Evolutionary conservation across 2,329 filamentous ascomycete species (phyloP), one percentile per base, ranked within the genome.

Genomic region (Aspergillus tubingensis): DNA sequence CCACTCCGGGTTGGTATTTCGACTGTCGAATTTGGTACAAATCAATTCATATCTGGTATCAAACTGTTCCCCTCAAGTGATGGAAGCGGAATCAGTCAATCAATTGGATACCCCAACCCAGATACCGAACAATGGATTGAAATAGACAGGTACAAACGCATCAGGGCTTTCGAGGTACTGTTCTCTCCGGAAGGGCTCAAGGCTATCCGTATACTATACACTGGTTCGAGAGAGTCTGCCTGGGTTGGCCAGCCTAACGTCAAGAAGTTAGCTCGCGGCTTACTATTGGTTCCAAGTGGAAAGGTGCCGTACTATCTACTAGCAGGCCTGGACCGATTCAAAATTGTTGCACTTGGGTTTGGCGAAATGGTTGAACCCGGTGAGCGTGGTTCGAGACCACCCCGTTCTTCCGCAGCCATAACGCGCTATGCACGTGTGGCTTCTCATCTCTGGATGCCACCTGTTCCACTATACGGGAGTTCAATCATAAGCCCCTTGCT

Each of bases 141-240:
- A 3, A 25, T 58, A 30, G 54, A 59, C 10, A 25, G 23, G 5
- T 27, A 10, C 8, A 23, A 32, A 13, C 25, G 25, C 3, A 5
- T 53, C 1, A 21, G 39, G 48, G 30, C 41, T 7, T 10, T 62
- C 13, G 15, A 10, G 5, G 21, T 64, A 30, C 52, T 57, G 0
- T 60, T 65, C n/a, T 57, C 39, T 19, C 27, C 57, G 0, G 50
- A 62, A 27, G 61, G 59, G 6, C 41, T 65, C 7, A 58, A 19
- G 3, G 63, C 51, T 4, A 44, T 64, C 8, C 30, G 21, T 13
- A 57, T 65, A 17, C 41, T 47, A 17, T 62, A 54, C 41, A 30
- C 57, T 2, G 30, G 30, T 43, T 58, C 43, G 5, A 27, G 43
- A 41, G 44, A 54, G 6, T 39, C 21, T n/a, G 44, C 17, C n/a